Base-by-base conservation (phyloP, 2,329 filamentous ascomycete species). In the Clarireedia monteithiana region DNA sequence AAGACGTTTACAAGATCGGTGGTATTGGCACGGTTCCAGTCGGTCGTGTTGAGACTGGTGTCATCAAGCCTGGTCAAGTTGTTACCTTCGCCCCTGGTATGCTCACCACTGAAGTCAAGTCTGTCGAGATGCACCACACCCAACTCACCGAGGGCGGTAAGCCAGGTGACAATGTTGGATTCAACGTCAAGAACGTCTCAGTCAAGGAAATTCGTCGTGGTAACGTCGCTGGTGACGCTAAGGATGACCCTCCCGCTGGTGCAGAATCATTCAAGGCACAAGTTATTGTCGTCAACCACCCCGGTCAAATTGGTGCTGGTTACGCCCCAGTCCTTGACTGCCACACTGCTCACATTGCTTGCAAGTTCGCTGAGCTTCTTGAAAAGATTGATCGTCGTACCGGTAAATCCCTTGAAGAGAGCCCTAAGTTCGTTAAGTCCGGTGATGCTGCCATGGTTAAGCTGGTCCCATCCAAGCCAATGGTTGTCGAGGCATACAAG, bases 111-210 rank as follows among this genome's bases (percentile, higher is more conserved):
- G 94, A 99, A 89, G 94, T 97, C 86, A 99, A 99, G 91, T 97
- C 92, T 78, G 94, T 99, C 73, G 94, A 99, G 84, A 99, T 99
- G 94, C 92, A 96, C 86, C 92, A 97, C 91, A 90, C 96, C 84
- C 91, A 96, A 88, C 91, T 99, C 70, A 62, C 20, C 20, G 20
- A 75, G 66, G 87, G 96, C 85, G 94, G 94, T 89, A 74, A 89
- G 67, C 94, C 94, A 74, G 94, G 94, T 86, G 94, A 99, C 89
- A 99, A 99, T 84, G 94, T 99, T 77, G 94, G 94, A 72, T 99
- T 99, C 91, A 99, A 99, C 89, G 92, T 99, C 82, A 99, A 99
- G 91, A 99, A 99, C 94, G 94, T 99, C 73, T 97, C 94, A 78
- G 94, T 99, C 82, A 99, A 99, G 91, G 94, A 99, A 78, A 96